Evolutionary conservation across 1,284 basidiomycete genomes (phyloP).

Genomic region (Tranzscheliella williamsii): DNA sequence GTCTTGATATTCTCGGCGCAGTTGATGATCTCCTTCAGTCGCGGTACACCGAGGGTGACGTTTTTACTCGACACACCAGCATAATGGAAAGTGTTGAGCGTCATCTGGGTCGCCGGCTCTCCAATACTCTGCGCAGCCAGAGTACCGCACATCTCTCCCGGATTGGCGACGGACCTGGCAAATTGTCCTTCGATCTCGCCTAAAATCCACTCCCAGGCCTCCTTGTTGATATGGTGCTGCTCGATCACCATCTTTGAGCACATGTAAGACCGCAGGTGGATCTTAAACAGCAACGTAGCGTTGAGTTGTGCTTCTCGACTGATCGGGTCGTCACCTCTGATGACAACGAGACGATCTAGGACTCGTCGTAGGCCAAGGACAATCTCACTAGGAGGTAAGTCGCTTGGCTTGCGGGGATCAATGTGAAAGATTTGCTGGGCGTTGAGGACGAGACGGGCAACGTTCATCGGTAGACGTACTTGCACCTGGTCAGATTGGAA

Average conservation of each 20-base stretch:
- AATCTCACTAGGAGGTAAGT: constrained; percentile 85
- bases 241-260: constrained; percentile 59
- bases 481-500: constrained; percentile 74
- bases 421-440: constrained; percentile 97
- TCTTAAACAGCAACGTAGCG: constrained; percentile 87
- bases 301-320: constrained; percentile 84
- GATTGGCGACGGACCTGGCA: constrained; percentile 83
- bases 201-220: constrained; percentile 96
- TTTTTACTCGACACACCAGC: constrained; percentile 96
- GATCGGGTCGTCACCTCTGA: constrained; percentile 72
- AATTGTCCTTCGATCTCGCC: constrained; percentile 79
- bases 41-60: constrained; percentile 97
- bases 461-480: constrained; percentile 69
- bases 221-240: constrained; percentile 55
- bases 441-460: constrained; percentile 92
- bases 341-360: constrained; percentile 65
- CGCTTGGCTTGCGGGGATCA: constrained; percentile 86
- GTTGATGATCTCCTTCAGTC: constrained; percentile 98
- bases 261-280: constrained; percentile 64
- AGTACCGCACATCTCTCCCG: constrained; percentile 99
- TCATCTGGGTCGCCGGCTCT: constrained; percentile 99
- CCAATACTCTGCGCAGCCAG: constrained; percentile 97
- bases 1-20: constrained; percentile 98
- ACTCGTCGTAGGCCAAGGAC: constrained; percentile 70
- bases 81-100: constrained; percentile 99